Percentiles rank a stretch among this genome's conserved stretches.
Evolutionary conservation across 768 basidiomycete species (phyloP).

Genomic region (Lenzites betulinus): DNA sequence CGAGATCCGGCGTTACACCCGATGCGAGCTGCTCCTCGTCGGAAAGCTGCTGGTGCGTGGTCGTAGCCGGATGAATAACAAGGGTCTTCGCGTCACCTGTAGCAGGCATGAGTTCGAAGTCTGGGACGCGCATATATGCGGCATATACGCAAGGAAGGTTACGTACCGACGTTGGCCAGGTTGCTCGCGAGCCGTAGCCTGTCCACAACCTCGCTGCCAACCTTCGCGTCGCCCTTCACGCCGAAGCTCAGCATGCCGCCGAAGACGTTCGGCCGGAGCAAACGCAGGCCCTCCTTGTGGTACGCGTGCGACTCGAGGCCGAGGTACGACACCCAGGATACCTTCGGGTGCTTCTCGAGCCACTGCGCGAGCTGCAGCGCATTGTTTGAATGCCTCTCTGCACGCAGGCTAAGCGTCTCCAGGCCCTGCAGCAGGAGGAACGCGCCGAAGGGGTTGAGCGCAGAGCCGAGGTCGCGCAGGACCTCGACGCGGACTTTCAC

Average conservation of each 20-base stretch:
- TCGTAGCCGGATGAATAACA: constrained; percentile 76
- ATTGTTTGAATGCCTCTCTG: constrained; percentile 71
- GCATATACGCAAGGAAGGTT: constrained; percentile 18
- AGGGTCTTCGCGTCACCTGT: constrained; percentile 75
- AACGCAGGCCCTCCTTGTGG: constrained; percentile 56
- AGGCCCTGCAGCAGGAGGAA: constrained; percentile 77
- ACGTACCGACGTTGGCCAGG: constrained; percentile 69
- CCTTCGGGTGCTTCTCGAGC: constrained; percentile 63
- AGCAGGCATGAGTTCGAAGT: no score
- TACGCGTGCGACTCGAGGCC: constrained; percentile 67
- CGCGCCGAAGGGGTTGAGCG: constrained; percentile 71
- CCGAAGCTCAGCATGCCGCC: constrained; percentile 84
- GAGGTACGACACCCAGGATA: constrained; percentile 80
- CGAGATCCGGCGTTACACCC: constrained; percentile 76
- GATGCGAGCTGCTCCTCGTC: constrained; percentile 58
- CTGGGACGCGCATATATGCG: no score
- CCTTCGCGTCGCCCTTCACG: constrained; percentile 52
- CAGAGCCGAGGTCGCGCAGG: constrained; percentile 67
- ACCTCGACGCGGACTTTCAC: constrained; percentile 64
- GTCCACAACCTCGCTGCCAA: constrained; percentile 67
- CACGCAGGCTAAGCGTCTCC: constrained; percentile 74
- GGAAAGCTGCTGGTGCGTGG: constrained; percentile 73
- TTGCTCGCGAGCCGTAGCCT: constrained; percentile 69
- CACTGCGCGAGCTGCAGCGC: constrained; percentile 46
- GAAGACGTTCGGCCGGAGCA: constrained; percentile 55